Conservation (phyloP, 768 basidiomycete species). For the Suillus ampliporus region DNA sequence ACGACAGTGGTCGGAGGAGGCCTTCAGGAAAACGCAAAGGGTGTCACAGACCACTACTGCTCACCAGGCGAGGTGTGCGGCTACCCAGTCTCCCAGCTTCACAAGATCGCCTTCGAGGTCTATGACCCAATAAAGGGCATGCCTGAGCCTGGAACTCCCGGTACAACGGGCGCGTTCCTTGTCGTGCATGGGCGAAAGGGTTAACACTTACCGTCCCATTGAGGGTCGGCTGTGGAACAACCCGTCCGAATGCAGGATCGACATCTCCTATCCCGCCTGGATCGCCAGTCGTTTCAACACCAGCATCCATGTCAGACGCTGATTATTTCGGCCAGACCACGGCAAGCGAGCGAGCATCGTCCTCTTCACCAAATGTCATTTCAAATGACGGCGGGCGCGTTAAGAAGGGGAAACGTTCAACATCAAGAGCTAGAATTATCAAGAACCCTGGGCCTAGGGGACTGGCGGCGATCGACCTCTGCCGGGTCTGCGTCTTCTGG, state of each 20-base stretch:
- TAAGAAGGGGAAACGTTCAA: slow-evolving; percentile 77
- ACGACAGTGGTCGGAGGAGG: slow-evolving; percentile 91
- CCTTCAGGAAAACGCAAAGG: slow-evolving; percentile 86
- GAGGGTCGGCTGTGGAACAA: slow-evolving; percentile 83
- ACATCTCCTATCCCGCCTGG: slow-evolving; percentile 66
- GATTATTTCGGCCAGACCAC: slow-evolving; percentile 70
- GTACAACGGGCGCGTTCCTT: slow-evolving; percentile 82
- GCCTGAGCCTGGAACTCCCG: slow-evolving; percentile 80
- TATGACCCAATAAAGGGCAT: slow-evolving; percentile 72
- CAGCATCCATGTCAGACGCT: slow-evolving; percentile 54
- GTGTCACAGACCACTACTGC: slow-evolving; percentile 84
- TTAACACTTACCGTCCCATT: slow-evolving; percentile 86
- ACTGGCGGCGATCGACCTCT: slow-evolving; percentile 77
- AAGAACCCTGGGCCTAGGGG: slow-evolving; percentile 48
- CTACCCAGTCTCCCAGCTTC: slow-evolving; percentile 93
- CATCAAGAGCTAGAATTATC: slow-evolving; percentile 64
- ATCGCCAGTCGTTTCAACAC: slow-evolving; percentile 73
- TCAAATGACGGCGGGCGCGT: slow-evolving; percentile 87
- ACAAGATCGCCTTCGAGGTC: slow-evolving; percentile 95
- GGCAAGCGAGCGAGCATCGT: slow-evolving; percentile 74
- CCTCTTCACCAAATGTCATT: slow-evolving; percentile 64
- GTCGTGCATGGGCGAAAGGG: slow-evolving; percentile 92
- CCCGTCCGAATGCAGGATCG: slow-evolving; percentile 46
- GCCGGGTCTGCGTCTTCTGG: slow-evolving; percentile 73
- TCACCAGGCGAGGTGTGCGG: slow-evolving; percentile 87